Base-by-base conservation (phyloP, 1,284 basidiomycete species). In the Clitocybe nebularis region DNA sequence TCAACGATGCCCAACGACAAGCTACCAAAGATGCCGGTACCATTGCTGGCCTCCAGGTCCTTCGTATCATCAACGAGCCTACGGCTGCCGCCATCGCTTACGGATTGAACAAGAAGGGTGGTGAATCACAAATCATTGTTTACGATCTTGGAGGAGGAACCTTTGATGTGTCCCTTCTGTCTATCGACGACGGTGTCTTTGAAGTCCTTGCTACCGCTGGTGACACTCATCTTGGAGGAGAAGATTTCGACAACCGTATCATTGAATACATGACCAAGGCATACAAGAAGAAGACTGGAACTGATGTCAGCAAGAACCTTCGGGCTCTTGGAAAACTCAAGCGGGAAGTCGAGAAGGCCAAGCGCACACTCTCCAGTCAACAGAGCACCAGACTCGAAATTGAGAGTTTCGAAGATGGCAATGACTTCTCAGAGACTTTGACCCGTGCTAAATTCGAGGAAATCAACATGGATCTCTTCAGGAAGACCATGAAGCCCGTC, bases 401-500 rank as follows among this genome's bases (percentile, higher is more conserved):
- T 55, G 89, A 93, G 69, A 86, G 82, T 45, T 98, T 99, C 71
- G 95, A 95, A 69, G 82, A 78, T 57, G 95, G 95, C 57, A 93
- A 96, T 60, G 95, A 99, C 74, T 92, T 98, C 61, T 90, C 92
- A 26, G 94, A 97, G 77, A 92, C 93, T 10, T 80, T 98, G 32
- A 98, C 95, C 47, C 84, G 94, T 47, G 93, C 95, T 73, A 98
- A 97, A 73, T 98, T 99, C 63, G 95, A 98, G 70, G 94, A 98
- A 69, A 77, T 98, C 57, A 97, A 97, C 83, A 89, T 96, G 74
- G 94, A 99, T 60, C 83, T 98, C 39, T 98, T 99, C 89, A 81
- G 93, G 60, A 94, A 94, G 81, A 98, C 95, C 33, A 93, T 98
- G 90, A 95, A 94, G 79, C 95, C 95, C 54, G 95, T 98, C 53